Conservation (phyloP, 805 yeast species). For the Cyberlindnera suaveolens region DNA sequence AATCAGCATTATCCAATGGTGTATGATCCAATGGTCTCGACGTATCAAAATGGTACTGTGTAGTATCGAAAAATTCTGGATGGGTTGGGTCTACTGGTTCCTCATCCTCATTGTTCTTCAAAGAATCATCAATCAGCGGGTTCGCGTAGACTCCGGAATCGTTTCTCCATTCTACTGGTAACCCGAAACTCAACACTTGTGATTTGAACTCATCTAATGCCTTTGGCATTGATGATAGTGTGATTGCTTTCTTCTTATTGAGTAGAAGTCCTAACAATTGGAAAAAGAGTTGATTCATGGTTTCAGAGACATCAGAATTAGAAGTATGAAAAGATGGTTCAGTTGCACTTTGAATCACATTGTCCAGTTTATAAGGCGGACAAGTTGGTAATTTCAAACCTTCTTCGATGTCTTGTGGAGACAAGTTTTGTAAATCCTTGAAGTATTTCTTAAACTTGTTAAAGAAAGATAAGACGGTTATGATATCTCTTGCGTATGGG, state of each 20-base stretch:
- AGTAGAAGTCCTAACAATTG: constrained; percentile 12
- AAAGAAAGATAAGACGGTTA: constrained; percentile 16
- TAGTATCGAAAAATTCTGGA: constrained; percentile 14
- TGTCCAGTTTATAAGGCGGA: constrained; percentile 8
- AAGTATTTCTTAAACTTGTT: constrained; percentile 17
- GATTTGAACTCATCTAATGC: constrained; percentile 15
- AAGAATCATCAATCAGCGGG: constrained; percentile 1
- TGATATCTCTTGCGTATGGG: constrained; percentile 20
- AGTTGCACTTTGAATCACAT: constrained; percentile 9
- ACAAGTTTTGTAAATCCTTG: constrained; percentile 14
- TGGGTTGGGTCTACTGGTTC: constrained; percentile 19
- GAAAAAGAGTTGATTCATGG: constrained; percentile 12
- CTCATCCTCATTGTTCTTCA: constrained; percentile 4
- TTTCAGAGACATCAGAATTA: constrained; percentile 9
- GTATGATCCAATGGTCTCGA: constrained; percentile 13
- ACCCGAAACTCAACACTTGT: constrained; percentile 12
- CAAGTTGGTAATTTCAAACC: constrained; percentile 16
- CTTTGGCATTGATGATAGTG: constrained; percentile 5
- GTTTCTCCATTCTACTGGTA: constrained; percentile 26
- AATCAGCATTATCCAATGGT: constrained; percentile 18
- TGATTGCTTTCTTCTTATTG: constrained; percentile 13
- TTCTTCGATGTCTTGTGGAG: constrained; percentile 22
- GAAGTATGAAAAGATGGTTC: constrained; percentile 1
- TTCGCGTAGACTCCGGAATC: constrained; percentile 13
- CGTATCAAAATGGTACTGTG: constrained; percentile 6